Conservation (phyloP, 2,329 filamentous ascomycete species). For the Alternaria brassicae region DNA sequence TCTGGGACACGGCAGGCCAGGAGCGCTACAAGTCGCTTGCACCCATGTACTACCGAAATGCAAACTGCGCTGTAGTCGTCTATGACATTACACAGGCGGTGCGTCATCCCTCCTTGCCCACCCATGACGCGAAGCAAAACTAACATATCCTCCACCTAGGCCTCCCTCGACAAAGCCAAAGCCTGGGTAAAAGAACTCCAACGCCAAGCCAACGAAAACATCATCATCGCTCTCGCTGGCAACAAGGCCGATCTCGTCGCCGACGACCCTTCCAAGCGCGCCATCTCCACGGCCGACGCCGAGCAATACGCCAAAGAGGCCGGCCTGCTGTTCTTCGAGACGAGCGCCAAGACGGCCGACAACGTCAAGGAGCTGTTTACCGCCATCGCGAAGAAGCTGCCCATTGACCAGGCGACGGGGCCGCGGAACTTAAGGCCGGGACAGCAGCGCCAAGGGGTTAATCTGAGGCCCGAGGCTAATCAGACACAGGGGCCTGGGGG, state of each 20-base stretch:
- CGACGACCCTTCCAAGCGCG: slow-evolving; percentile 94
- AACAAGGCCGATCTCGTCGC: slow-evolving; percentile 94
- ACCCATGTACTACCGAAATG: slow-evolving; percentile 99
- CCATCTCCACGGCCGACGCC: slow-evolving; percentile 85
- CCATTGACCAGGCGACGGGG: slow-evolving; percentile 87
- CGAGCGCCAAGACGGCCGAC: slow-evolving; percentile 94
- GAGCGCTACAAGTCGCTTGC: slow-evolving; percentile 98
- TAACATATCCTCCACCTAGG: slow-evolving; percentile 60
- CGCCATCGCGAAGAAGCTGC: slow-evolving; percentile 96
- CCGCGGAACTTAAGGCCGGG: slow-evolving; percentile 77
- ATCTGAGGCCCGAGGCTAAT: slow-evolving; percentile 69
- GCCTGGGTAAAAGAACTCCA: slow-evolving; percentile 99
- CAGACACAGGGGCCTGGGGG: slow-evolving; percentile 64
- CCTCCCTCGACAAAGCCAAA: slow-evolving; percentile 98
- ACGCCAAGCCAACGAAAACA: slow-evolving; percentile 98
- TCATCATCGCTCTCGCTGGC: slow-evolving; percentile 95
- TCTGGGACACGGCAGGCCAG: slow-evolving; percentile 91
- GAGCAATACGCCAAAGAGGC: slow-evolving; percentile 95
- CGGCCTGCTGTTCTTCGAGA: slow-evolving; percentile 96
- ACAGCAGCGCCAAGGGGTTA: slow-evolving; percentile 68
- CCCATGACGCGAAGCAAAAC: slow-evolving; percentile 13
- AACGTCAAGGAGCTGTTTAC: slow-evolving; percentile 97
- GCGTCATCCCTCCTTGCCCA: slow-evolving; percentile 51
- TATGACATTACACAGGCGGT: slow-evolving; percentile 99
- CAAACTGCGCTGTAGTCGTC: slow-evolving; percentile 98